Base-by-base conservation (phyloP, 2,329 filamentous ascomycete species). In the Fusarium sp. region DNA sequence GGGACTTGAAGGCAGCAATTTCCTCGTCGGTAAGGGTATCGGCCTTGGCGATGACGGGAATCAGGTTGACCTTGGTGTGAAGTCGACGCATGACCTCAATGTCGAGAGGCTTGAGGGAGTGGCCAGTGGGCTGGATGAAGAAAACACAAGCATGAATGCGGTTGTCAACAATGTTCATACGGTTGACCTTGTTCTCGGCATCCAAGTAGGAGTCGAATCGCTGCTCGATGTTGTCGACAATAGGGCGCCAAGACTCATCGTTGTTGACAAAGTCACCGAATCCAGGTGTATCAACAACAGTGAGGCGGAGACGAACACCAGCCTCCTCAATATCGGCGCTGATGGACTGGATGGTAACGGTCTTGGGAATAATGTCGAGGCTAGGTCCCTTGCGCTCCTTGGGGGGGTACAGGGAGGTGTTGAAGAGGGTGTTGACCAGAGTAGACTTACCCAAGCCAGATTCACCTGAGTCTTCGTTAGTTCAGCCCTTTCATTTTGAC, bases 191-290 rank as follows among this genome's bases (percentile, higher is more conserved):
- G 90, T 99, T 99, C 89, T 99, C 96, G 44, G 96, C 95, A 83
- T 99, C 96, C 63, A 99, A 88, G 83, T 98, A 99, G 55, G 96
- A 94, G 83, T 99, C 96, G 79, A 96, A 99, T 75, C 96, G 93
- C 88, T 97, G 94, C 87, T 99, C 96, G 77, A 99, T 98, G 87
- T 98, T 98, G 87, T 99, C 96, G 76, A 98, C 92, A 83, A 99
- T 99, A 59, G 96, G 96, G 78, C 96, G 91, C 96, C 96, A 99
- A 28, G 96, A 99, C 84, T 98, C 96, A 77, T 98, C 96, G 80
- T 99, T 99, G 91, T 99, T 99, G 79, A 99, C 96, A 79, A 98
- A 99, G 84, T 99, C 96, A 77, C 96, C 96, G 76, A 99, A 99
- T 69, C 96, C 96, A 42, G 96, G 96, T 12, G 96, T 99, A 77